Evolutionary conservation across 495 filamentous ascomycete species (phyloP).

Genomic region (Friedmanniomyces simplex): DNA sequence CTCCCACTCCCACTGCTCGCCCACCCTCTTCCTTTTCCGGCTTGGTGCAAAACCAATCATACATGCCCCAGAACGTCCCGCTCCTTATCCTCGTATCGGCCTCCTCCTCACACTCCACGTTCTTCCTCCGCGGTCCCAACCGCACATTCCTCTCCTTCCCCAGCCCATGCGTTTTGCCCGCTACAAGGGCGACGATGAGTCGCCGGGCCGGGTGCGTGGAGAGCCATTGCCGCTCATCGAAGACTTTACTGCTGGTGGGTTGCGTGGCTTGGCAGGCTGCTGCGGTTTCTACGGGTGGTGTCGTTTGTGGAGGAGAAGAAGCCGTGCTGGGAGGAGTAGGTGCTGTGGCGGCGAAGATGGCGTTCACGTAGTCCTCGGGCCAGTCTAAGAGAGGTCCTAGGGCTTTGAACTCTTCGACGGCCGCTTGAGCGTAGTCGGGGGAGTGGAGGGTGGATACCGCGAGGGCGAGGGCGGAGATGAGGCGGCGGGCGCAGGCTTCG

Average conservation of each 20-base stretch:
- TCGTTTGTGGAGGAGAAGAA: neutral
- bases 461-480: conserved; percentile 7
- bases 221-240: neutral
- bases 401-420: neutral
- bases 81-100: neutral
- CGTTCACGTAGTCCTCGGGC: conserved; percentile 11
- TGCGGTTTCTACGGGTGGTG: neutral
- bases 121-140: neutral
- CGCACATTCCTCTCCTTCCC: conserved; percentile 1
- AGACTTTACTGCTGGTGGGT: neutral
- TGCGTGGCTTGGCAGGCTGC: neutral
- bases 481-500: neutral
- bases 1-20: no score
- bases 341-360: conserved; percentile 9
- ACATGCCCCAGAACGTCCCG: conserved; percentile 6
- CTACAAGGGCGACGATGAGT: conserved; percentile 2
- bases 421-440: neutral
- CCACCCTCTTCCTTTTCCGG: neutral
- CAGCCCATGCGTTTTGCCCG: neutral
- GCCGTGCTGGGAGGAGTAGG: no score
- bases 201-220: neutral
- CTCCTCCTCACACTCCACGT: neutral
- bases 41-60: conserved; percentile 1
- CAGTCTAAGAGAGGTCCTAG: neutral
- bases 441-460: neutral